Percentiles rank a stretch among this genome's conserved stretches.
Conservation (phyloP, 1,284 basidiomycete species). For the Vanrija pseudolonga region DNA sequence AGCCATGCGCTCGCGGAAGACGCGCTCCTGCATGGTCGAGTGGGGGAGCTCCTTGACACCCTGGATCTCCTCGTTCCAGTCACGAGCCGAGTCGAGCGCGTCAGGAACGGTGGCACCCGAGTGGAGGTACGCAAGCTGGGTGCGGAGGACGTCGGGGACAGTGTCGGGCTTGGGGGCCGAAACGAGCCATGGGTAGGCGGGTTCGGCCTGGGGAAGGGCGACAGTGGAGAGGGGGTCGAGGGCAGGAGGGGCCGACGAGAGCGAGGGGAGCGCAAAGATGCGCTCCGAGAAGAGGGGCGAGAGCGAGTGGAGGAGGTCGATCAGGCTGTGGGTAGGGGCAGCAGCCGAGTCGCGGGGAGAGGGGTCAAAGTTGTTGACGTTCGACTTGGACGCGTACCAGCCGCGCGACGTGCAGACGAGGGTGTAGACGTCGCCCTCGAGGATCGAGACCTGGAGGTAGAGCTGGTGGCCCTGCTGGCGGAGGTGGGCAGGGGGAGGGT, state of each 20-base stretch:
- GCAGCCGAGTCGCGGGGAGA: constrained; percentile 36
- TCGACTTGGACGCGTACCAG: constrained; percentile 56
- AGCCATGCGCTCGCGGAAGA: constrained; percentile 56
- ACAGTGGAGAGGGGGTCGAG: constrained; percentile 50
- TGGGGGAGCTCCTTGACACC: constrained; percentile 55
- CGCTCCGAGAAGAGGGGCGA: constrained; percentile 49
- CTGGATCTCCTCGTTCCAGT: constrained; percentile 61
- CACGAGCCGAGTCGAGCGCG: constrained; percentile 54
- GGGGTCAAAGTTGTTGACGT: constrained; percentile 51
- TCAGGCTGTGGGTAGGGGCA: constrained; percentile 51
- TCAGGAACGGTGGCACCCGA: constrained; percentile 54
- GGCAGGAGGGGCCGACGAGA: constrained; percentile 30
- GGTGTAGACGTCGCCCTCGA: constrained; percentile 56
- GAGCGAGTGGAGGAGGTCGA: constrained; percentile 55
- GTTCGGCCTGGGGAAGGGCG: constrained; percentile 54
- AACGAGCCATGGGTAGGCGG: constrained; percentile 56
- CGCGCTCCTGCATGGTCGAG: constrained; percentile 53
- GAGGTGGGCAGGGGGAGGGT: constrained; percentile 56
- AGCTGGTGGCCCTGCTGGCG: constrained; percentile 56
- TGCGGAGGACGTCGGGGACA: constrained; percentile 53
- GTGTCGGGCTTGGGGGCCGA: constrained; percentile 42
- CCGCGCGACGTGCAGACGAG: constrained; percentile 55
- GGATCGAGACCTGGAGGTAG: constrained; percentile 55
- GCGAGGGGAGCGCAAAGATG: constrained; percentile 39
- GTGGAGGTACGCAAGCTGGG: constrained; percentile 57